Evolutionary conservation across 2,329 filamentous ascomycete species (phyloP), one percentile per base, ranked within the genome.

Genomic region (Drechmeria coniospora): DNA sequence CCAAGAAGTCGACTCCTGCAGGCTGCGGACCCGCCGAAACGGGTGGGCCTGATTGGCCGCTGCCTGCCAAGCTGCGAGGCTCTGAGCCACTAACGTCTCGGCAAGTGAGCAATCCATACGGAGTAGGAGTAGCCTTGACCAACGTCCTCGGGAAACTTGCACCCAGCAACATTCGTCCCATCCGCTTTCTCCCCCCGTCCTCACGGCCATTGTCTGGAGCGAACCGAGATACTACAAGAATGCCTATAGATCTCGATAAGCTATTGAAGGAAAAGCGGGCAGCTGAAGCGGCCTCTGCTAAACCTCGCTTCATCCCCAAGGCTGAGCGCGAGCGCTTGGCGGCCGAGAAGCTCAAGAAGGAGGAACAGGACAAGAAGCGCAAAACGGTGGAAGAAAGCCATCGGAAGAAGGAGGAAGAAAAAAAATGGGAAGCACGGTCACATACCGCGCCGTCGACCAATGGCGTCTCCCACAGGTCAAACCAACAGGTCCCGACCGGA

Each of bases 291-390:
- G 82, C 79, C 11, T 78, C 82, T 8, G 69, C 81, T 30, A 93
- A 90, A 63, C 84, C 84, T 5, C 86, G 82, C 50, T 92, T 92
- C 48, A 59, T 93, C 14, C 79, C 80, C 4, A 90, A 80, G 58
- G 77, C 79, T 18, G 70, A 92, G 50, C 70, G 86, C 30, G 83
- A 92, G 49, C 70, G 74, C 34, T 54, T 92, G 15, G 83, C 82
- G 17, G 62, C 82, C 11, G 80, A 92, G 46, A 83, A 83, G 56
- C 65, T 73, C 18, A 64, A 70, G 46, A 81, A 84, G 56, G 67
- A 78, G 25, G 64, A 70, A 34, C 71, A 74, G 25, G 63, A 66
- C 15, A 66, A 68, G 44, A 63, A 50, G 32, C 53, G 56, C 32
- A 59, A 59, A 26, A 38, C 41, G 5, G 60, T 65, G 32, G 54